Evolutionary conservation across 179 eudicot genomes (phyloP).

Genomic region (Camellia oleifera): DNA sequence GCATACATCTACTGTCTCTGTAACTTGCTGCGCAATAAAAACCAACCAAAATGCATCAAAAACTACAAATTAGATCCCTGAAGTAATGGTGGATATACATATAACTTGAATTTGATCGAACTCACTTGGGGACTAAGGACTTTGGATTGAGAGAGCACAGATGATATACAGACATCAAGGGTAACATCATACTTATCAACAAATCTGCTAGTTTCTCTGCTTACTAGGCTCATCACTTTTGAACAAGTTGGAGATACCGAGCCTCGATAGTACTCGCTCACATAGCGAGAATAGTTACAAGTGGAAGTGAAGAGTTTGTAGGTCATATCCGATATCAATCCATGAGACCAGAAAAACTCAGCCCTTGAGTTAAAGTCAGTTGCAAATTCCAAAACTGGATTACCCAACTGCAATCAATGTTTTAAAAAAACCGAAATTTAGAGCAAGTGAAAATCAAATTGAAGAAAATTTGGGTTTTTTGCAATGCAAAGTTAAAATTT

Average conservation of each 20-base stretch:
- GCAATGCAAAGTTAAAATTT: neutral
- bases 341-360: slow-evolving; percentile 92
- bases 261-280: slow-evolving; percentile 54
- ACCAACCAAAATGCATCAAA: neutral
- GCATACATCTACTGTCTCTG: slow-evolving; percentile 54
- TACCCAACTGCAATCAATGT: slow-evolving; percentile 55
- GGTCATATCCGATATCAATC: slow-evolving; percentile 77
- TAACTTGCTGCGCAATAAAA: slow-evolving; percentile 31
- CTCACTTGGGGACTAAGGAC: slow-evolving; percentile 51
- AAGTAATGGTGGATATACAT: neutral
- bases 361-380: slow-evolving; percentile 84
- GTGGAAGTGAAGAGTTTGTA: slow-evolving; percentile 60
- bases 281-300: slow-evolving; percentile 81
- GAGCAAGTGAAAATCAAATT: neutral
- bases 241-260: slow-evolving; percentile 52
- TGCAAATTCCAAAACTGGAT: slow-evolving; percentile 82
- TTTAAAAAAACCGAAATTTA: neutral
- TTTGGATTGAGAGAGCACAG: slow-evolving; percentile 61
- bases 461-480: neutral
- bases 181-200: slow-evolving; percentile 72
- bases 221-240: slow-evolving; percentile 54
- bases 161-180: slow-evolving; percentile 60
- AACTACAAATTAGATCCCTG: neutral
- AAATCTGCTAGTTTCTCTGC: slow-evolving; percentile 58
- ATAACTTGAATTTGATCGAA: neutral